These are phyloP conservation scores for Crithidia brevicula DNA, from an alignment of 208 protist genomes.

Conservation along the genomic window DNA sequence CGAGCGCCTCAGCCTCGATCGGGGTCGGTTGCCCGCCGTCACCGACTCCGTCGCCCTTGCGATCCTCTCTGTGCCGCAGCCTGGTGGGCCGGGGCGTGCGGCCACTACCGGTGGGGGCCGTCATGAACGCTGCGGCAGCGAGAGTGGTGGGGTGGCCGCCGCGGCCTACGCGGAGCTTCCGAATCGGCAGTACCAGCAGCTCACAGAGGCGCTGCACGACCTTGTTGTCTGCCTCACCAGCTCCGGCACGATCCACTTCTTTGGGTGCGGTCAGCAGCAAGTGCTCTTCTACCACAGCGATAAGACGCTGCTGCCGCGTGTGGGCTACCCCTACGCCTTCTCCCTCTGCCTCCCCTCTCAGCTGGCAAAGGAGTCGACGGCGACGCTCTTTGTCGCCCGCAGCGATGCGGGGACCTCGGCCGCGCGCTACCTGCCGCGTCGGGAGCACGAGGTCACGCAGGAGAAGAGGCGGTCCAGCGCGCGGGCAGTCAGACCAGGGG, in stretches of 20 bases:
- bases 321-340: conserved; percentile 37
- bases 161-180: conserved; percentile 2
- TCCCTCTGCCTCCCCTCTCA: conserved; percentile 29
- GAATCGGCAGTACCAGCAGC: conserved; percentile 26
- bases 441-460: conserved; percentile 4
- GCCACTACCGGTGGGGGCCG: neutral
- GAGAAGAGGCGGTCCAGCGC: neutral
- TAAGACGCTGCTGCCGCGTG: conserved; percentile 35
- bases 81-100: neutral
- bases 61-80: conserved; percentile 31
- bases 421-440: conserved; percentile 24
- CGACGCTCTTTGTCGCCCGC: conserved; percentile 22
- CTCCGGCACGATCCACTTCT: conserved; percentile 55
- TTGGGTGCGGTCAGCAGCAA: conserved; percentile 37
- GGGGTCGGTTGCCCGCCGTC: conserved; percentile 38
- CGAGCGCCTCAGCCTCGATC: conserved; percentile 38
- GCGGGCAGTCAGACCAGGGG: neutral
- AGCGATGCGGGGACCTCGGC: conserved; percentile 26
- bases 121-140: conserved; percentile 24
- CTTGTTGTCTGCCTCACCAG: conserved; percentile 50
- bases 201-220: conserved; percentile 31
- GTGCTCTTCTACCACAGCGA: conserved; percentile 38
- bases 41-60: conserved; percentile 38
- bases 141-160: neutral
- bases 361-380: conserved; percentile 14